Conservation (phyloP, 495 filamentous ascomycete species). For the Aspergillus mulundensis region DNA sequence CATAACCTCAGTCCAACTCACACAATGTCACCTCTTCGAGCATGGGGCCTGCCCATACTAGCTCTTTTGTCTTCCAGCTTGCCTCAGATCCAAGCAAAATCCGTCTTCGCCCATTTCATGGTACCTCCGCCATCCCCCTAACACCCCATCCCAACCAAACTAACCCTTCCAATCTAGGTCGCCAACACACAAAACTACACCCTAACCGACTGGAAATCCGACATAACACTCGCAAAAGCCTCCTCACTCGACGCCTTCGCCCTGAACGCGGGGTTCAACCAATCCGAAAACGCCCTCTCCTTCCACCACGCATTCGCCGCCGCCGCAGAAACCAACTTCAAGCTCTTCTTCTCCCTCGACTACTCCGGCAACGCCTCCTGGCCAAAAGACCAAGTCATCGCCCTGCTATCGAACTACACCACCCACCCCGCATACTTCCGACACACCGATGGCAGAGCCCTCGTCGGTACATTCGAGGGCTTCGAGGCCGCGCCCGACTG, state of each 20-base stretch:
- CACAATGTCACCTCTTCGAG: background rate
- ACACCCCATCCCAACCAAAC: background rate
- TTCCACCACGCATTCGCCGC: constrained; percentile 51
- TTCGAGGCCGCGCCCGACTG: constrained; percentile 55
- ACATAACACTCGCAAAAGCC: constrained; percentile 56
- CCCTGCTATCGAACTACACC: constrained; percentile 53
- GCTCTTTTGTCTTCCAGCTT: background rate
- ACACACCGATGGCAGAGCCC: constrained; percentile 40
- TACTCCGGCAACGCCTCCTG: constrained; percentile 55
- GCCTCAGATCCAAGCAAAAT: background rate
- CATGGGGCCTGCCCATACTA: background rate
- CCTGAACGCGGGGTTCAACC: constrained; percentile 58
- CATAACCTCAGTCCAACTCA: background rate
- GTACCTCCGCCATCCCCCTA: background rate
- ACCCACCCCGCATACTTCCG: constrained; percentile 49
- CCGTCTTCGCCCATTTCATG: constrained; percentile 13
- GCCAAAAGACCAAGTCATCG: constrained; percentile 50
- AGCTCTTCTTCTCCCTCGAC: constrained; percentile 70
- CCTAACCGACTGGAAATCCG: constrained; percentile 48
- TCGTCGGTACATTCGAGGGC: constrained; percentile 76
- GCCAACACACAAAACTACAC: constrained; percentile 28
- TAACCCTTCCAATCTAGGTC: constrained; percentile 11
- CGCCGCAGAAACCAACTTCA: constrained; percentile 54
- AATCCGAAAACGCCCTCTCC: constrained; percentile 40
- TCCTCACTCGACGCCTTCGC: constrained; percentile 71